Evolutionary conservation across 176 grass and related monocot species (phyloP), one percentile per base, ranked within the genome.

Genomic region (Raddia distichophylla): DNA sequence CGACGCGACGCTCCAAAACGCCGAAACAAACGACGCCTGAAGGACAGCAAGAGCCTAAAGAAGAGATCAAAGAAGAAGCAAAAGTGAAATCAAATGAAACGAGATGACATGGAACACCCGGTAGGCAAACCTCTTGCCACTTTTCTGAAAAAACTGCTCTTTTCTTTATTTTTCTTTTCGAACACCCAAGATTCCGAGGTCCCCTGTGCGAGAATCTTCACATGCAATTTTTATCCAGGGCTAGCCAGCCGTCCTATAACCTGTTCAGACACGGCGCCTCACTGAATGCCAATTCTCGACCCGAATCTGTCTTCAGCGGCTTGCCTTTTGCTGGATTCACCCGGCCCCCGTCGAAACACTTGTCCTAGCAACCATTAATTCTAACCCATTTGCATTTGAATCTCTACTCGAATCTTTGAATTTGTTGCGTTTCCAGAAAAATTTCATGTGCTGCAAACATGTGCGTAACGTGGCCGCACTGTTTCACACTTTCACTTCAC

Each of bases 301-400:
- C 82, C 33, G 84, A 86, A 86, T 65, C 58, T 78, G 47, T 57
- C 47, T 76, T 63, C 34, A 45, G 12, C n/a, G 14, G 46, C 68
- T 32, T 15, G 60, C 67, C 43, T 77, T 65, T 56, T 57, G 50
- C 20, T 1, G 8, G 52, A 47, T 84, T 82, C 71, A 70, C 2
- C 18, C n/a, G 50, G 50, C 0, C 27, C 50, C 50, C 43, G 44
- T 70, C 67, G 48, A 53, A 45, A 75, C 34, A 17, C 55, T 60
- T 43, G 3, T 6, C 56, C 13, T 14, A 3, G 68, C 77, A 80
- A n/a, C 8, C 8, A 12, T 65, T 15, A 9, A 5, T 2, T 62
- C 60, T 62, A 33, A 33, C 20, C 22, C 20, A 40, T 40, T 40
- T 40, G 37, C 37, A 40, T 2, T 40, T 40, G 37, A 40, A 40